phyloP scores from a whole-genome alignment of 495 filamentous ascomycete species.

The Chaetomium fimeti region DNA sequence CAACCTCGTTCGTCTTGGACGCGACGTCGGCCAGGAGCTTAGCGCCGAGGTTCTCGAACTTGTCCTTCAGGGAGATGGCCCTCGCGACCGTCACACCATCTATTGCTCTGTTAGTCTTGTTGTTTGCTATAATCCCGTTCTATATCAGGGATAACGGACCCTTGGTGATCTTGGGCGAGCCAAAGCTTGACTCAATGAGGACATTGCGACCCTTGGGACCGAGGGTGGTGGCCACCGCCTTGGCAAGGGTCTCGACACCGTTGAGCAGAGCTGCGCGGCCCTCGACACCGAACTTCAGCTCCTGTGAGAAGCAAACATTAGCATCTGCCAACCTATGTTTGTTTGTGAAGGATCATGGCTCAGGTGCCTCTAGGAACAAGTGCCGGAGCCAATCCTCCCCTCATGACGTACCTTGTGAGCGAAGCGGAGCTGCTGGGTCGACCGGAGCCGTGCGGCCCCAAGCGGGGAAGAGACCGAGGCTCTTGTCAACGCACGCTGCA shows the following conservation, averaged over 20 bases:
- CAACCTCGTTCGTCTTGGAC: conserved; percentile 98
- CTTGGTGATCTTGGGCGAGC: conserved; percentile 99
- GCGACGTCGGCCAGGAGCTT: conserved; percentile 95
- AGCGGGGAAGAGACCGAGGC: conserved; percentile 64
- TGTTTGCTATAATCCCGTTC: no score
- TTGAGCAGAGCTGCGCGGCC: conserved; percentile 82
- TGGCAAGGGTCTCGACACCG: conserved; percentile 95
- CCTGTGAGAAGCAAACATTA: conserved; percentile 51
- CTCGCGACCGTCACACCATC: conserved; percentile 94
- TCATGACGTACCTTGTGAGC: conserved; percentile 78
- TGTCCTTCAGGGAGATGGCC: conserved; percentile 92
- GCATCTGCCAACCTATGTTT: conserved; percentile 16
- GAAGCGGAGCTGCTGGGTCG: conserved; percentile 82
- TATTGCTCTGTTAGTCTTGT: conserved; percentile 37
- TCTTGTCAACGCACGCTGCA: conserved; percentile 53
- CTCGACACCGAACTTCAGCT: conserved; percentile 97
- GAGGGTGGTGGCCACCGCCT: conserved; percentile 92
- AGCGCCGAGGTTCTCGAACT: conserved; percentile 99
- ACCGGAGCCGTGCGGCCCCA: conserved; percentile 57
- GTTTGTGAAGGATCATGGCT: conserved; percentile 14
- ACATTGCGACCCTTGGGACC: conserved; percentile 98
- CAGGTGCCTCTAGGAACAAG: background rate
- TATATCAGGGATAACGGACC: conserved; percentile 54
- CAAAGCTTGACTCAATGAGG: conserved; percentile 94
- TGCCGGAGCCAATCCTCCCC: background rate